Conservation (phyloP, 2,329 filamentous ascomycete genomes). For the Hypomyces rosellus region DNA sequence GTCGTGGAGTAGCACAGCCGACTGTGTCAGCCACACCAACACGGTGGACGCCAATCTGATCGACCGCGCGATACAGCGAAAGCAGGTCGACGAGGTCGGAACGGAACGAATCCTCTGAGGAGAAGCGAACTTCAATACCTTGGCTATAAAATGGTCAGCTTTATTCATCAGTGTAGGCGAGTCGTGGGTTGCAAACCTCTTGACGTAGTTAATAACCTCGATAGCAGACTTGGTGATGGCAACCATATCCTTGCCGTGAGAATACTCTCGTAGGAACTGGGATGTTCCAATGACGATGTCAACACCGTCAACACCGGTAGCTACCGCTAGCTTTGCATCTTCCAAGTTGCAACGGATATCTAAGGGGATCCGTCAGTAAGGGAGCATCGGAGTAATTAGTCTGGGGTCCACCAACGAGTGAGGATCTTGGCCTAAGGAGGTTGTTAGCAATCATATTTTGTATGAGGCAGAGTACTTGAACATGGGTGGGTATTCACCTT, state of each 20-base stretch:
- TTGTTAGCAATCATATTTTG: neutral
- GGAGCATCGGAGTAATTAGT: neutral
- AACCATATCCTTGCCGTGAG: constrained; percentile 84
- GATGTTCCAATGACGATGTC: constrained; percentile 83
- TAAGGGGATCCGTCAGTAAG: constrained; percentile 1
- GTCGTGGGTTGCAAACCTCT: constrained; percentile 52
- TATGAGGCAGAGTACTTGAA: too few relatives aligned
- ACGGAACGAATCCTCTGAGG: constrained; percentile 61
- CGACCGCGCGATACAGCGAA: constrained; percentile 74
- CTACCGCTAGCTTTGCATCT: constrained; percentile 62
- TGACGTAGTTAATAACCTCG: constrained; percentile 80
- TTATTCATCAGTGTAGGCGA: neutral
- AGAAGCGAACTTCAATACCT: constrained; percentile 36
- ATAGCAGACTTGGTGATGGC: constrained; percentile 69
- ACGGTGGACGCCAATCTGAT: constrained; percentile 75
- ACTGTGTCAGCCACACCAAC: constrained; percentile 93
- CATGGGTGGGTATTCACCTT: constrained; percentile 47
- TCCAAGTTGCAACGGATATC: constrained; percentile 20
- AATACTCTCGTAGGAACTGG: constrained; percentile 75
- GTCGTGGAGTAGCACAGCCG: constrained; percentile 72
- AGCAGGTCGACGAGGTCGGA: constrained; percentile 72
- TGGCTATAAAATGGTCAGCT: constrained; percentile 12
- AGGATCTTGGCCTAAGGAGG: constrained; percentile 25
- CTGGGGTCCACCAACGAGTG: constrained; percentile 16
- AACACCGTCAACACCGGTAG: constrained; percentile 74